A percentile compares a stretch with the other conserved stretches of the same genome.
Conservation (phyloP, 2,329 filamentous ascomycete species). For the Monilinia vaccinii-corymbosi region DNA sequence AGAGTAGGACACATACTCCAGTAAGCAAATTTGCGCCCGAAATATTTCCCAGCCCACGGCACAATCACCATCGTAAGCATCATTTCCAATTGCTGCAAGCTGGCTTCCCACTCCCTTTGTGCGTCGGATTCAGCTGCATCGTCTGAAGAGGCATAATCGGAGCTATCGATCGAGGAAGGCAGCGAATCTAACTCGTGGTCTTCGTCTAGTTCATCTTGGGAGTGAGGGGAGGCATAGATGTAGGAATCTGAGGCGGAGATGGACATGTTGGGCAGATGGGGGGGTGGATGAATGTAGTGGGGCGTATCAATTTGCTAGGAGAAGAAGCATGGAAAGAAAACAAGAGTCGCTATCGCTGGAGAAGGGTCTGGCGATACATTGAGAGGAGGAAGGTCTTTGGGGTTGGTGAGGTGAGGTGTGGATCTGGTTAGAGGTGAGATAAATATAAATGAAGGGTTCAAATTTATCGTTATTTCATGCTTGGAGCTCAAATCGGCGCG, state of each 20-base stretch:
- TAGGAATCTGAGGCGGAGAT: slow-evolving; percentile 14
- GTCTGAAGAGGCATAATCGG: slow-evolving; percentile 42
- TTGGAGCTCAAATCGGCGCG: not conserved
- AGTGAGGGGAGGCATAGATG: slow-evolving; percentile 36
- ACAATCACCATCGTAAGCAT: slow-evolving; percentile 90
- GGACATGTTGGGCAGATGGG: slow-evolving; percentile 11
- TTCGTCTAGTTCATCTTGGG: slow-evolving; percentile 34
- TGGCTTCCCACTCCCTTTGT: slow-evolving; percentile 90
- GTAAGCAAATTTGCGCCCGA: slow-evolving; percentile 90
- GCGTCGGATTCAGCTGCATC: slow-evolving; percentile 60
- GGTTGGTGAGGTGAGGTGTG: not conserved
- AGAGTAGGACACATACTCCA: slow-evolving; percentile 60
- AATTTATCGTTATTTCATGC: not conserved
- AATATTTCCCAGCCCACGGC: slow-evolving; percentile 88
- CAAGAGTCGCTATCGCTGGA: slow-evolving; percentile 1
- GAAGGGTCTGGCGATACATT: slow-evolving; percentile 5
- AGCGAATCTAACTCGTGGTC: slow-evolving; percentile 51
- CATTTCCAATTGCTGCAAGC: slow-evolving; percentile 85
- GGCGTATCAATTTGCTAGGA: not conserved
- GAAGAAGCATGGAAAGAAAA: not conserved
- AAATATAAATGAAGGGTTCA: not conserved
- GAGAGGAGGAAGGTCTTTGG: not conserved
- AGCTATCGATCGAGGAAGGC: slow-evolving; percentile 43
- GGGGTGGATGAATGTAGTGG: not conserved
- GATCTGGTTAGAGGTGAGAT: not conserved